Conservation (phyloP, 345 rosid genomes). For the Alliaria petiolata region DNA sequence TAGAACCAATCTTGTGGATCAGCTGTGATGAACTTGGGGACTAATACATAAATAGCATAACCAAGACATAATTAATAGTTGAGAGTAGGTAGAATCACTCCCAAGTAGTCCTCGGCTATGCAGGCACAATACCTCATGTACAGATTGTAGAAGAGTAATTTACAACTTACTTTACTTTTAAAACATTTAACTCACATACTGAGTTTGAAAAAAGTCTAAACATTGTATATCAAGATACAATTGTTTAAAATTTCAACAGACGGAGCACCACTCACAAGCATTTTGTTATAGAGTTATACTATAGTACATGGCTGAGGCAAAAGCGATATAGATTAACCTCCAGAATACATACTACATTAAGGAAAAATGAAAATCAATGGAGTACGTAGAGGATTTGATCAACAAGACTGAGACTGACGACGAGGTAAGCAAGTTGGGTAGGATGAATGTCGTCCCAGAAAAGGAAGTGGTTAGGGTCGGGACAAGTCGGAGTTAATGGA, state of each 20-base stretch:
- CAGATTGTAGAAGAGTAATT: no score
- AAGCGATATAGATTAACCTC: background rate
- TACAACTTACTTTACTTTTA: background rate
- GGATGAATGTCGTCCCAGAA: constrained; percentile 60
- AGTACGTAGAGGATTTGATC: constrained; percentile 17
- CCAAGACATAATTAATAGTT: background rate
- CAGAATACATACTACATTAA: background rate
- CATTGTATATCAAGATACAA: no score
- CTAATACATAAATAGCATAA: background rate
- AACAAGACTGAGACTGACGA: constrained; percentile 24
- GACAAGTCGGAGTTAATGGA: constrained; percentile 30
- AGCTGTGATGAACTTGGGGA: background rate
- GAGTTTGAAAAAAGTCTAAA: no score
- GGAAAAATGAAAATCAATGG: background rate
- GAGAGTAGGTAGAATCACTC: background rate
- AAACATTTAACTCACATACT: no score
- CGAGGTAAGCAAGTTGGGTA: constrained; percentile 38
- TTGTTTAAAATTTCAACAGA: background rate
- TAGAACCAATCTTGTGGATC: background rate
- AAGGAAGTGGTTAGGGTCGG: constrained; percentile 31
- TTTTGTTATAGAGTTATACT: background rate
- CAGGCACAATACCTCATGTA: background rate
- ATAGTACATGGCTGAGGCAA: background rate
- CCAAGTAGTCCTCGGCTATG: background rate
- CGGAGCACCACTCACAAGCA: background rate